phyloP scores from a whole-genome alignment of 1,139 yeast genomes.

The Candida pseudocylindracea region DNA sequence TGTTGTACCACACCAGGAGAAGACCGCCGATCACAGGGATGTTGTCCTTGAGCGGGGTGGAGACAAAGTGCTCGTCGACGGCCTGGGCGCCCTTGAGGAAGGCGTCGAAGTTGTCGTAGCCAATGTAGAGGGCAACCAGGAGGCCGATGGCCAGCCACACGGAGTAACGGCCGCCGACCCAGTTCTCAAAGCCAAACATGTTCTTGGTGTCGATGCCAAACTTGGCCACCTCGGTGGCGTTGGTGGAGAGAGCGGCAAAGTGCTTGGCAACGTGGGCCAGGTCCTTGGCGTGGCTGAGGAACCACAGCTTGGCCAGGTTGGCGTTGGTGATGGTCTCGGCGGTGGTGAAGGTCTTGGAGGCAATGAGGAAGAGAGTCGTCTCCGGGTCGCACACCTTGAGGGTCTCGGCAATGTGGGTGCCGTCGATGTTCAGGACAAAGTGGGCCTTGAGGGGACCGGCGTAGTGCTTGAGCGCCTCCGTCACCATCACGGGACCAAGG shows the following conservation, averaged over 20 bases:
- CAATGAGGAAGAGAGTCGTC: slow-evolving; percentile 83
- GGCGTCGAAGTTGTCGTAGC: slow-evolving; percentile 76
- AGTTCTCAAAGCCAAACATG: slow-evolving; percentile 95
- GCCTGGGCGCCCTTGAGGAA: slow-evolving; percentile 97
- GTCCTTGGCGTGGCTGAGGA: slow-evolving; percentile 51
- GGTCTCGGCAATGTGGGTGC: slow-evolving; percentile 89
- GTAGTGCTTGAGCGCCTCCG: slow-evolving; percentile 90
- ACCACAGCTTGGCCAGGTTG: slow-evolving; percentile 86
- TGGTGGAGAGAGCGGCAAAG: slow-evolving; percentile 91
- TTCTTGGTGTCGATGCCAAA: slow-evolving; percentile 94
- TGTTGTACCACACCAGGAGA: slow-evolving; percentile 92
- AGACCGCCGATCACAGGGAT: slow-evolving; percentile 88
- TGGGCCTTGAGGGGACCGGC: slow-evolving; percentile 58
- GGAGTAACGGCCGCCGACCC: slow-evolving; percentile 99
- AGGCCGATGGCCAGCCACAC: slow-evolving; percentile 98
- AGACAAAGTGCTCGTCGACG: slow-evolving; percentile 71
- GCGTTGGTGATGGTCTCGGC: slow-evolving; percentile 97
- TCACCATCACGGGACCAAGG: slow-evolving; percentile 97
- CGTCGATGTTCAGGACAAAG: slow-evolving; percentile 95
- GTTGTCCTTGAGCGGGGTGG: slow-evolving; percentile 73
- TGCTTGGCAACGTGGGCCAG: slow-evolving; percentile 73
- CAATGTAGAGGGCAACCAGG: slow-evolving; percentile 86
- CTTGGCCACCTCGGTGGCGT: slow-evolving; percentile 72
- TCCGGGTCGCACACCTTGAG: slow-evolving; percentile 62
- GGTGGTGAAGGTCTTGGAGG: slow-evolving; percentile 96